Conservation (phyloP, 2,329 filamentous ascomycete species). For the Verticillium alfalfae region DNA sequence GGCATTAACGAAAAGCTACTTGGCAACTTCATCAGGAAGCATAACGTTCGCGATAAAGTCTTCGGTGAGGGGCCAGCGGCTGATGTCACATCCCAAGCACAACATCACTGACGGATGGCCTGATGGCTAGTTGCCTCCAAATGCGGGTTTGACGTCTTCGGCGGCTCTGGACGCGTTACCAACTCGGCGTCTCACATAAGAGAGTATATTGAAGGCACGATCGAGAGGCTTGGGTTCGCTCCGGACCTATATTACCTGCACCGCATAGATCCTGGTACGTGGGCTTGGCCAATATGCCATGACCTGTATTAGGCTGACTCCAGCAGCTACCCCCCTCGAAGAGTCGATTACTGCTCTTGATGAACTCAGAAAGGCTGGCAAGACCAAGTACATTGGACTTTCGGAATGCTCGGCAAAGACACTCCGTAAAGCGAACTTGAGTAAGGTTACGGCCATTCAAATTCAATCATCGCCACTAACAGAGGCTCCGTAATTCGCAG, state of each 20-base stretch:
- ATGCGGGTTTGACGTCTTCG: conserved; percentile 34
- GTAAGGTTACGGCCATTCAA: neutral
- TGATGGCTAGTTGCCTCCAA: conserved; percentile 35
- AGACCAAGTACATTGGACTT: neutral
- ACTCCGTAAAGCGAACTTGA: neutral
- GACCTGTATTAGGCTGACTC: too few relatives aligned
- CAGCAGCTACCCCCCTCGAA: neutral
- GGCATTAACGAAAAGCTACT: conserved; percentile 44
- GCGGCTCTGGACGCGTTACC: conserved; percentile 22
- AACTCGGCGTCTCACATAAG: conserved; percentile 39
- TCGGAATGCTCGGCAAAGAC: neutral
- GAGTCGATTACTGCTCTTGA: neutral
- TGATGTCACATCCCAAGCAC: neutral
- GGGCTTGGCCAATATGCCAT: too few relatives aligned
- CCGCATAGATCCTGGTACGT: conserved; percentile 34
- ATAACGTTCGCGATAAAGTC: conserved; percentile 40
- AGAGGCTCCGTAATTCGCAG: conserved; percentile 10
- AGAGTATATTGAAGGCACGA: conserved; percentile 39
- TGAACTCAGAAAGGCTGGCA: neutral
- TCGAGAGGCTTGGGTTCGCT: conserved; percentile 37
- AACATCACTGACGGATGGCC: neutral
- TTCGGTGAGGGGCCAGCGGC: conserved; percentile 25
- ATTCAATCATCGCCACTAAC: too few relatives aligned
- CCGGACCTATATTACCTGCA: conserved; percentile 38
- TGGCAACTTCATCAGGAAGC: conserved; percentile 42